Percentiles rank a stretch among this genome's conserved stretches.
Conservation (phyloP, 1,284 basidiomycete genomes). For the Cryptococcus sp. region DNA sequence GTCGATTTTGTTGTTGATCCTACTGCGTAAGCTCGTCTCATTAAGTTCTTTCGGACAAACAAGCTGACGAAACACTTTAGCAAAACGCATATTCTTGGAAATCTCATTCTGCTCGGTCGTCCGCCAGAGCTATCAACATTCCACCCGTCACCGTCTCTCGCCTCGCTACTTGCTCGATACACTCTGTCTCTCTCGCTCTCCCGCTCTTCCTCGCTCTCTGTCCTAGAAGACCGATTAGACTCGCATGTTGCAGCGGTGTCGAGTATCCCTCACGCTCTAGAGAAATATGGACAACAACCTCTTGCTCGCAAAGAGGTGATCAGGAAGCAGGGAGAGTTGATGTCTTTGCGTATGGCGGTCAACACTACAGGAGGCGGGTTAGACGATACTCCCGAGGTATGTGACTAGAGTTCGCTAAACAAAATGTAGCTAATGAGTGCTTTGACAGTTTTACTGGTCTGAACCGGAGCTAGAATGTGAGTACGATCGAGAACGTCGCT, state of each 20-base stretch:
- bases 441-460: conserved; percentile 78
- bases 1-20: conserved; percentile 87
- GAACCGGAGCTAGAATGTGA: conserved; percentile 81
- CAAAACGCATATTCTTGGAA: conserved; percentile 78
- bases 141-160: conserved; percentile 47
- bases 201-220: conserved; percentile 78
- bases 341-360: conserved; percentile 83
- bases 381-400: conserved; percentile 68
- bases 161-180: conserved; percentile 74
- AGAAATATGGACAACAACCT: conserved; percentile 75
- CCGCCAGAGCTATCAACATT: conserved; percentile 56
- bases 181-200: conserved; percentile 86
- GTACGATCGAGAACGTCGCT: conserved; percentile 22
- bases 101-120: conserved; percentile 82
- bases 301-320: conserved; percentile 75
- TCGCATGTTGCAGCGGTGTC: conserved; percentile 78
- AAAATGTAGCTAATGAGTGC: conserved; percentile 5
- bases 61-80: conserved; percentile 54
- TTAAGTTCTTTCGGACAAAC: background rate
- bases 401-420: background rate
- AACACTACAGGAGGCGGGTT: conserved; percentile 86
- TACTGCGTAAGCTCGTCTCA: conserved; percentile 63
- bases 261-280: conserved; percentile 69
- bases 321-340: conserved; percentile 80
- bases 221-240: conserved; percentile 77